These are phyloP conservation scores for Viola pubescens DNA, from an alignment of 441 rosid species.

Conservation along the genomic window DNA sequence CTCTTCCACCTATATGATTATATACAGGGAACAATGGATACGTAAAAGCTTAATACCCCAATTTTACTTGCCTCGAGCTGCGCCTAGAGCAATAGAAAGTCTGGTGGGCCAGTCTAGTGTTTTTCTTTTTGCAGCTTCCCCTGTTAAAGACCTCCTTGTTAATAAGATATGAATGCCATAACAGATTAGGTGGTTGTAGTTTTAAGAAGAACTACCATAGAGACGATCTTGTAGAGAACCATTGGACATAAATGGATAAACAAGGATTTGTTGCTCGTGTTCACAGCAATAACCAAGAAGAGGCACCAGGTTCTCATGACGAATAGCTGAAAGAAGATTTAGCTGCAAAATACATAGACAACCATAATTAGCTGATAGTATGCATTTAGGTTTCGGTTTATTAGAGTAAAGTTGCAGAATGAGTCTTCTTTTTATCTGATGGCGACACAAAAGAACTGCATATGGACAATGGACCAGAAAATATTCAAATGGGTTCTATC, in stretches of 20 bases:
- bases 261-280: conserved; percentile 66
- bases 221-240: conserved; percentile 79
- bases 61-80: conserved; percentile 54
- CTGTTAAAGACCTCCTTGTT: conserved; percentile 27
- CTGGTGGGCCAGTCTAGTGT: conserved; percentile 71
- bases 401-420: neutral
- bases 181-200: neutral
- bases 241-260: conserved; percentile 74
- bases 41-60: conserved; percentile 1
- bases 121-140: conserved; percentile 63
- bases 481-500: no score
- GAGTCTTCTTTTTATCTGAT: neutral
- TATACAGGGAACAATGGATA: no score
- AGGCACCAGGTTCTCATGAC: conserved; percentile 63
- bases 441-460: neutral
- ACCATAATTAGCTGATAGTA: conserved; percentile 10
- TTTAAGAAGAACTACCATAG: conserved; percentile 38
- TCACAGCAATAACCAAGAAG: conserved; percentile 68
- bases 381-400: neutral
- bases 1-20: no score
- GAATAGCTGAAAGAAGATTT: conserved; percentile 58
- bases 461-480: neutral
- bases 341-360: conserved; percentile 32
- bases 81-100: conserved; percentile 67
- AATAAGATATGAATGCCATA: conserved; percentile 4